Evolutionary conservation across 2,329 filamentous ascomycete species (phyloP), one percentile per base, ranked within the genome.

Genomic region (Diaporthe caulivora): DNA sequence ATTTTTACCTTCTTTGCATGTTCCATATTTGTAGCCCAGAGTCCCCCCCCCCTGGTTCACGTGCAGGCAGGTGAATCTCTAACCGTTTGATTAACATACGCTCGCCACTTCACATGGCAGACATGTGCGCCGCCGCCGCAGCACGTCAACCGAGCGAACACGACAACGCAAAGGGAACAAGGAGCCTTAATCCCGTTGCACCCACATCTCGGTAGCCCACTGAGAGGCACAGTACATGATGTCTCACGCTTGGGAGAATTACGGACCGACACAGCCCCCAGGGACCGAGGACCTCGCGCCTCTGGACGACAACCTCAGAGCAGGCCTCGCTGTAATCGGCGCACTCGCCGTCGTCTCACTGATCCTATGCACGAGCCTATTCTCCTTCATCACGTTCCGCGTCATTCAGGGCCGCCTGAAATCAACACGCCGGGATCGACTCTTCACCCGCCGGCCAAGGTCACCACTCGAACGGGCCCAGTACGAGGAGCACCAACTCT

Each of bases 361-460:
- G 3, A 67, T 65, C 7, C 29, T 72, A 5, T 72, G 70, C 49
- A 65, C 70, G 13, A 54, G 57, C 24, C 34, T 72, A 2, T 72
- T 72, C 37, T 57, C 62, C 18, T 72, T 72, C 37, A 72, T 72
- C 13, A 72, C 57, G 11, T 72, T 57, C 58, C 70, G 70, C 31
- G 57, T 72, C 49, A 55, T 72, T 37, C 34, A 72, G 10, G 58
- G 47, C 21, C 44, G 49, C 1, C 29, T 72, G 15, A 40, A 24
- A 1, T 34, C 62, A 15, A 15, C 31, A 15, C 31, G 37, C 9
- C 62, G 62, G 47, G 37, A 13, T 21, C 31, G 47, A 21, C 31
- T 67, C 0, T 51, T 67, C 15, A 11, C 47, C 15, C 47, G 62
- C 17, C 31, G 44, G n/a, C 5, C n/a, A 9, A 37, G 21, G 1